Evolutionary conservation across 768 basidiomycete species (phyloP).

Genomic region (Pholiota conissans): DNA sequence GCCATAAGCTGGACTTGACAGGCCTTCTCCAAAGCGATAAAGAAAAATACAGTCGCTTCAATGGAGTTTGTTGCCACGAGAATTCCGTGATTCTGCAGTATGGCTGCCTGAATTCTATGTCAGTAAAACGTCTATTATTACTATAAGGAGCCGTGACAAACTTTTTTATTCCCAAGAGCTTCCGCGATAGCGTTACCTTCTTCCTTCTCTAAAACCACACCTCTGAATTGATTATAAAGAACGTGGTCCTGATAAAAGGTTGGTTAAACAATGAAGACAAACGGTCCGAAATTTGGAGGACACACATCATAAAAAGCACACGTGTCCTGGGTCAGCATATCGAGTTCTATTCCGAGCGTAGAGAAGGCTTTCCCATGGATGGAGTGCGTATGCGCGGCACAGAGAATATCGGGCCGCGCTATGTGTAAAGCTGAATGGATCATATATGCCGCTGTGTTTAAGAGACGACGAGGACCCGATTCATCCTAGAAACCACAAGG

Average conservation of each 20-base stretch:
- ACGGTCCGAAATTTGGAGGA: constrained; percentile 6
- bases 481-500: constrained; percentile 21
- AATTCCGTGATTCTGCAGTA: constrained; percentile 45
- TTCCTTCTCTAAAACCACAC: constrained; percentile 44
- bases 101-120: constrained; percentile 29
- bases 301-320: constrained; percentile 41
- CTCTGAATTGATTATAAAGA: constrained; percentile 46
- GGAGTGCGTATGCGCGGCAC: constrained; percentile 49
- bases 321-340: constrained; percentile 44
- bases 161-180: constrained; percentile 39
- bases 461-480: constrained; percentile 28
- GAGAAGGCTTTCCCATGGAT: constrained; percentile 51
- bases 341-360: constrained; percentile 40
- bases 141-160: constrained; percentile 1
- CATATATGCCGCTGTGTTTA: constrained; percentile 33
- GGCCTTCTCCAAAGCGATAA: constrained; percentile 40
- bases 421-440: constrained; percentile 45
- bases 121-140: neutral
- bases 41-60: constrained; percentile 43
- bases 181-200: constrained; percentile 47
- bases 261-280: neutral
- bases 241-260: constrained; percentile 31
- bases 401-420: constrained; percentile 48
- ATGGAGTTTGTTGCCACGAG: constrained; percentile 39
- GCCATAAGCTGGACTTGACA: constrained; percentile 49